These are phyloP conservation scores for Echria macrotheca DNA, from an alignment of 495 filamentous ascomycete genomes.

Conservation along the genomic window DNA sequence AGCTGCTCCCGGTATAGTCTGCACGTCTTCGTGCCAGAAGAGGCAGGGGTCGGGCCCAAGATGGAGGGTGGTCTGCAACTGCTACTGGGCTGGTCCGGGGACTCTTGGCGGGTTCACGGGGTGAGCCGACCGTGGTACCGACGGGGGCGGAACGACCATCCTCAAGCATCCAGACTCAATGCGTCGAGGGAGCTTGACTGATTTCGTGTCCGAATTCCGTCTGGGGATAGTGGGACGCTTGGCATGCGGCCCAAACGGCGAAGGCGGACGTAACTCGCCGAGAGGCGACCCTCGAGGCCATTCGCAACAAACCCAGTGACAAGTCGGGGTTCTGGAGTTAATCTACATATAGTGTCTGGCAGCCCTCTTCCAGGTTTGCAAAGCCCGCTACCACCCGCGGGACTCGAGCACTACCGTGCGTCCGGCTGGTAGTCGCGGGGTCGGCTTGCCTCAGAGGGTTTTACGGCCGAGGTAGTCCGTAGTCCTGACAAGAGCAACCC, in stretches of 20 bases:
- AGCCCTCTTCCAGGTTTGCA: conserved; percentile 6
- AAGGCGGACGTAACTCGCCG: conserved; percentile 4
- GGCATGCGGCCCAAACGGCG: conserved; percentile 6
- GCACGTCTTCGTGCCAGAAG: neutral
- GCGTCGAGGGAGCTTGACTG: neutral
- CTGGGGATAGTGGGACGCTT: conserved; percentile 9
- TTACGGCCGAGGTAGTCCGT: too few relatives aligned
- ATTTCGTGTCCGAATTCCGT: conserved; percentile 4
- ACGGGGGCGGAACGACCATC: conserved; percentile 6
- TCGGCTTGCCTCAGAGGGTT: neutral
- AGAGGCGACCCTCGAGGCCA: neutral
- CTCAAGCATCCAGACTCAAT: neutral
- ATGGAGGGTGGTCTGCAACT: conserved; percentile 8
- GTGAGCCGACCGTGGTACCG: conserved; percentile 6
- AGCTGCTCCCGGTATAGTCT: neutral
- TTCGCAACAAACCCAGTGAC: neutral
- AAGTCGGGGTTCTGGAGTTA: neutral
- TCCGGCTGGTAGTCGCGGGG: neutral
- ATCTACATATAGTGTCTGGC: conserved; percentile 6
- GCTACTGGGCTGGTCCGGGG: conserved; percentile 1
- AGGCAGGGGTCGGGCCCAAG: neutral
- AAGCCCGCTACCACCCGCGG: neutral
- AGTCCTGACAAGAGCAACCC: neutral
- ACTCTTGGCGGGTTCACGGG: conserved; percentile 8
- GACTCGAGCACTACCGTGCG: conserved; percentile 3